A percentile compares a stretch with the other conserved stretches of the same genome.
These are phyloP conservation scores for Pythium chondricola DNA, from an alignment of 352 stramenopile species.

Conservation along the genomic window DNA sequence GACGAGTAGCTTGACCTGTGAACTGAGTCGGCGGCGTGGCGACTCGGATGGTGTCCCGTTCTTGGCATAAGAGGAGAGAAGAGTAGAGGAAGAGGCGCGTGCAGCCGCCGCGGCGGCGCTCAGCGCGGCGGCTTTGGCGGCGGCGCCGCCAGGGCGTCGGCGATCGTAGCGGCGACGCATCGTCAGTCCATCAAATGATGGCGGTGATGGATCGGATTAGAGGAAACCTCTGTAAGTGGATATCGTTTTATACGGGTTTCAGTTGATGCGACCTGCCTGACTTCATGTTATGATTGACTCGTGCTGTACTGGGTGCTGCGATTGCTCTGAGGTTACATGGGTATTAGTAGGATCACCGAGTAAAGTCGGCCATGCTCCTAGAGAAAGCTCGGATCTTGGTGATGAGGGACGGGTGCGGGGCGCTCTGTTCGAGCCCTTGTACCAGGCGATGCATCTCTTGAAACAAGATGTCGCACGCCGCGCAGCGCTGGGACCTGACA, in stretches of 20 bases:
- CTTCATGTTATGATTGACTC: too few relatives aligned
- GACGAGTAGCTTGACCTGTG: slow-evolving; percentile 65
- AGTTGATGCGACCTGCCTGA: too few relatives aligned
- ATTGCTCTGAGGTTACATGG: too few relatives aligned
- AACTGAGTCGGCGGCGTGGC: slow-evolving; percentile 11
- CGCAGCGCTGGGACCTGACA: slow-evolving; percentile 45
- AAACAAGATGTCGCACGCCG: slow-evolving; percentile 56
- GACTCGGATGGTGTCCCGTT: too few relatives aligned
- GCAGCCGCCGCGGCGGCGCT: background rate
- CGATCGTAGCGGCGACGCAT: slow-evolving; percentile 23
- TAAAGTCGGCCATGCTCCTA: slow-evolving; percentile 38
- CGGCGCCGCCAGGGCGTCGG: slow-evolving; percentile 8
- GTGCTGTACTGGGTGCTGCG: too few relatives aligned
- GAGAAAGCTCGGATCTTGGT: slow-evolving; percentile 41
- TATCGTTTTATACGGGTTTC: too few relatives aligned
- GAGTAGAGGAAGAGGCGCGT: background rate
- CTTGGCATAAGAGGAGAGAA: too few relatives aligned
- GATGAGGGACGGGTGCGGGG: slow-evolving; percentile 30
- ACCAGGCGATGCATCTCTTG: slow-evolving; percentile 55
- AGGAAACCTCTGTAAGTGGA: too few relatives aligned
- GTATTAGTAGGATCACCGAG: too few relatives aligned
- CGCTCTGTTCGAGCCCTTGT: slow-evolving; percentile 24
- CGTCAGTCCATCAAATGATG: background rate
- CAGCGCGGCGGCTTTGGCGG: slow-evolving; percentile 3
- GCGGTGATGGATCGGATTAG: background rate